phyloP scores from a whole-genome alignment of 306 rosid species.

The Castanopsis chinensis region DNA sequence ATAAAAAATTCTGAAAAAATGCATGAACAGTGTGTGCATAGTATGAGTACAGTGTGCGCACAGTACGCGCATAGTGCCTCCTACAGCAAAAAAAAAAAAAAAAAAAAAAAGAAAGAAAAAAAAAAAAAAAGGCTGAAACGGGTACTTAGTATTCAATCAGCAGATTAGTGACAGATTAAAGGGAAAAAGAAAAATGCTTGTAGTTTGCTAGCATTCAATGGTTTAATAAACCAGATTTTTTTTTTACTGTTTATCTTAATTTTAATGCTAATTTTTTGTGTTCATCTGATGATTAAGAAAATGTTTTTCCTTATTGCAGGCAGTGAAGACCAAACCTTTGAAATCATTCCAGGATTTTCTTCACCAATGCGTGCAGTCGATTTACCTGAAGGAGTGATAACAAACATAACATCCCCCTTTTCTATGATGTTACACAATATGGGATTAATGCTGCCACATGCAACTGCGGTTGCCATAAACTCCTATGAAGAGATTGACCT shows the following conservation, averaged over 20 bases:
- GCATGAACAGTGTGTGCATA: too few relatives aligned
- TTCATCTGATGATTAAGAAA: background rate
- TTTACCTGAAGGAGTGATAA: conserved; percentile 49
- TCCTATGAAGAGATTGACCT: conserved; percentile 46
- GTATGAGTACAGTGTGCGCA: too few relatives aligned
- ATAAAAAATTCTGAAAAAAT: too few relatives aligned
- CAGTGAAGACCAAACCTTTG: conserved; percentile 5
- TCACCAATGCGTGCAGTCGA: conserved; percentile 27
- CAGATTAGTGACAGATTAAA: background rate
- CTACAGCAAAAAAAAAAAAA: too few relatives aligned
- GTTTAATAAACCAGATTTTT: background rate
- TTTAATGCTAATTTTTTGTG: background rate
- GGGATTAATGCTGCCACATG: conserved; percentile 54
- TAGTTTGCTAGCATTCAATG: background rate
- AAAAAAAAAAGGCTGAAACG: too few relatives aligned
- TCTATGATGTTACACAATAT: conserved; percentile 45
- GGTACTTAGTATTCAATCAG: too few relatives aligned
- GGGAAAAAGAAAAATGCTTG: background rate
- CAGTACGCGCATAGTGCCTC: too few relatives aligned
- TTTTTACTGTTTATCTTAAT: background rate
- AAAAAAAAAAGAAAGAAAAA: too few relatives aligned
- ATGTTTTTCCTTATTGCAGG: conserved; percentile 23
- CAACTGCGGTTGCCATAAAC: conserved; percentile 59
- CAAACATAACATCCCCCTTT: conserved; percentile 31
- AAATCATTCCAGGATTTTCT: conserved; percentile 56